Conservation (phyloP, 108 stramenopile genomes). For the Fragilaria crotonensis region DNA sequence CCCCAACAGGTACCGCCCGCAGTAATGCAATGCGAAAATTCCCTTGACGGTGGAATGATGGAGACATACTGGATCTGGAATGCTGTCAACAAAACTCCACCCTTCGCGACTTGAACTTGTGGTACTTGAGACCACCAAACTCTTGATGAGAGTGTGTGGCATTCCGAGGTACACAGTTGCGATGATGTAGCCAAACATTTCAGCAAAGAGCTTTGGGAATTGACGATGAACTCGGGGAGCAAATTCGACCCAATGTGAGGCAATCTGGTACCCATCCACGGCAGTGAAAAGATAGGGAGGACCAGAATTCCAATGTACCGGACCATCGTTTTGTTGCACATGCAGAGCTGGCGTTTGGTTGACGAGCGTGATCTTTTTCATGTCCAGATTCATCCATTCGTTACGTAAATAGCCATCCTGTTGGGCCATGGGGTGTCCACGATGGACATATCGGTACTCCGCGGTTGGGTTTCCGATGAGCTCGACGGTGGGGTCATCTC, state of each 20-base stretch:
- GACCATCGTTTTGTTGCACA: slow-evolving; percentile 31
- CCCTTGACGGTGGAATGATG: slow-evolving; percentile 21
- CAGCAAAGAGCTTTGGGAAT: slow-evolving; percentile 64
- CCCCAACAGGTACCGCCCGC: slow-evolving; percentile 43
- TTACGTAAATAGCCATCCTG: slow-evolving; percentile 17
- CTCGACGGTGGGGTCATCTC: slow-evolving; percentile 14
- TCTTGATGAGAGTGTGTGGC: slow-evolving; percentile 53
- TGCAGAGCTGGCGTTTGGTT: neutral
- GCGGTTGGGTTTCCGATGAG: too few relatives aligned
- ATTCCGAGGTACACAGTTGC: slow-evolving; percentile 67
- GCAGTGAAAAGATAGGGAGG: slow-evolving; percentile 77
- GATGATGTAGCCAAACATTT: slow-evolving; percentile 75
- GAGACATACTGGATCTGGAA: slow-evolving; percentile 22
- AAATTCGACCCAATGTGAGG: slow-evolving; percentile 62
- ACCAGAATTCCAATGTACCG: slow-evolving; percentile 52
- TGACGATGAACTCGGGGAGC: slow-evolving; percentile 57
- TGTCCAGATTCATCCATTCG: slow-evolving; percentile 15
- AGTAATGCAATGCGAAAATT: slow-evolving; percentile 47
- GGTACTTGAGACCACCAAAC: slow-evolving; percentile 55
- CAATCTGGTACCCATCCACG: slow-evolving; percentile 61
- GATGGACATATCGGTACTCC: slow-evolving; percentile 5
- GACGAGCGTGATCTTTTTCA: neutral
- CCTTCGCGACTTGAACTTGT: slow-evolving; percentile 33
- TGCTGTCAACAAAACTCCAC: slow-evolving; percentile 36
- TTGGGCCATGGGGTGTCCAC: slow-evolving; percentile 21